Base-by-base conservation (phyloP, 1,139 yeast species). In the Diutina sp. region DNA sequence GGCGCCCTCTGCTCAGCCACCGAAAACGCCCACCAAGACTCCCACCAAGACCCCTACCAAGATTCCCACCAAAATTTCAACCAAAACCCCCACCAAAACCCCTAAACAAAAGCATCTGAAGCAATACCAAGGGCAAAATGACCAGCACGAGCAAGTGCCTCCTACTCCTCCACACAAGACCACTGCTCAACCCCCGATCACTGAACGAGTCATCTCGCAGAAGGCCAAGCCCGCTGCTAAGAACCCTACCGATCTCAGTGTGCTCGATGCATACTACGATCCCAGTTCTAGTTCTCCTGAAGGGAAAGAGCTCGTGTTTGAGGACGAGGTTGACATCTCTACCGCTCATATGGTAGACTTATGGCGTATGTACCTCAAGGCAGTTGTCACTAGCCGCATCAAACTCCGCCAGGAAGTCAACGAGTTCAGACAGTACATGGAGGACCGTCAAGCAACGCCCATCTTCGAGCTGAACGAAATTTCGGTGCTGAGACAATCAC, bases 321-420 rank as follows among this genome's bases (percentile, higher is more conserved):
- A 35, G 41, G 41, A 35, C 14, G 41, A 35, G 14, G 41, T 47
- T 6, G 51, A 47, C 12, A 7, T 47, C 11, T 16, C 29, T 2
- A 47, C 51, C 16, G 51, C 51, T 28, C 51, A 38, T 16, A 57
- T 59, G 28, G 56, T 65, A 6, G 68, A 66, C 25, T 28, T 52
- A 35, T 52, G 80, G 80, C 67, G 66, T 55, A 64, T 62, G 28
- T 76, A 76, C 61, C 70, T 76, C 57, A 58, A 65, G 38, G 66
- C 65, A 52, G 79, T 76, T n/a, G 60, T 75, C 14, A 64, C 66
- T 55, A 74, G 71, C 59, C 61, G 80, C 52, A 74, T 76, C 48
- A 70, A 69, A 58, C 66, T 76, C 56, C 67, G 80, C 55, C 78
- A 74, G 60, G 80, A 76, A 60, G 75, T 76, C 56, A 64, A 61